Percentiles rank a stretch among this genome's conserved stretches.
These are phyloP conservation scores for Cajanus cajan DNA, from an alignment of 306 rosid genomes.

Conservation along the genomic window DNA sequence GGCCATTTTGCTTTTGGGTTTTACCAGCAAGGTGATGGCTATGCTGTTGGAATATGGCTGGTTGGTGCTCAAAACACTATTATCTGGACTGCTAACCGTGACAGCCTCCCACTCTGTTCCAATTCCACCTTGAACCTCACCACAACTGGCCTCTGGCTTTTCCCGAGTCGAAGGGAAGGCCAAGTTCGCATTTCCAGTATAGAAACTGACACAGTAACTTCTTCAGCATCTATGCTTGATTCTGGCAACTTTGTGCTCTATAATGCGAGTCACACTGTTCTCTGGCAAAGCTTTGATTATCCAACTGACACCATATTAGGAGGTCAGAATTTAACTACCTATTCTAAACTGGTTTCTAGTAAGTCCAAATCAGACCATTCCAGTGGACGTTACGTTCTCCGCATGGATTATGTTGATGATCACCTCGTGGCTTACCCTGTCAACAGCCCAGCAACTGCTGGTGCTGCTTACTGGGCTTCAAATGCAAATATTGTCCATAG, in stretches of 20 bases:
- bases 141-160: background rate
- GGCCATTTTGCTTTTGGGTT: slow-evolving; percentile 46
- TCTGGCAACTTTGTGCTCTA: slow-evolving; percentile 47
- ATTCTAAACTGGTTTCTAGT: background rate
- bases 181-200: background rate
- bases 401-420: fast-evolving
- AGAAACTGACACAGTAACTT: background rate
- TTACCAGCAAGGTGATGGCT: slow-evolving; percentile 27
- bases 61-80: background rate
- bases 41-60: slow-evolving; percentile 39
- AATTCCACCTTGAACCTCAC: slow-evolving; percentile 19
- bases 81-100: slow-evolving; percentile 43
- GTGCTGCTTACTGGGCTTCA: slow-evolving; percentile 13
- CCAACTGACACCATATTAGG: slow-evolving; percentile 43
- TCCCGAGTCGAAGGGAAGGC: background rate
- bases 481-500: too few relatives aligned
- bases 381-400: background rate
- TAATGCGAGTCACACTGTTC: background rate
- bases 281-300: slow-evolving; percentile 35
- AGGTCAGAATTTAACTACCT: background rate
- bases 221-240: slow-evolving; percentile 38
- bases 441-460: fast-evolving
- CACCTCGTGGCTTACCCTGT: slow-evolving; percentile 24
- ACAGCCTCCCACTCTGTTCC: background rate
- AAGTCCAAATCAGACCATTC: slow-evolving; percentile 26